phyloP scores from a whole-genome alignment of 2,329 filamentous ascomycete genomes.

The Ceratocystiopsis minuta region DNA sequence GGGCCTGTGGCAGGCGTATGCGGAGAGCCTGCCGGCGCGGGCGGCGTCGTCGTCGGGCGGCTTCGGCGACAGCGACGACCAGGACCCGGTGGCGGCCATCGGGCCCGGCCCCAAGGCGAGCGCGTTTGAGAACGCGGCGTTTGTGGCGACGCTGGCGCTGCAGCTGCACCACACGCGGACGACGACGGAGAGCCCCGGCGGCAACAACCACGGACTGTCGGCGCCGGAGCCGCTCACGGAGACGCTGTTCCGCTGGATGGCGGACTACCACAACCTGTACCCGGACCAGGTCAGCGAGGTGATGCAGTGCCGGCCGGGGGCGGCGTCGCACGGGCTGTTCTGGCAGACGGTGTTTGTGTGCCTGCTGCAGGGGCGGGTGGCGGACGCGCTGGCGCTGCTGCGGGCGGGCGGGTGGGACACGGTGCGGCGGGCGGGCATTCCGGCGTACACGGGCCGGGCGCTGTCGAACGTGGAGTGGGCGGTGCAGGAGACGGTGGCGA shows the following conservation, averaged over 20 bases:
- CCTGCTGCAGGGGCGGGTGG: constrained; percentile 57
- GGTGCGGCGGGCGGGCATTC: constrained; percentile 47
- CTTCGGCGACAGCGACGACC: constrained; percentile 11
- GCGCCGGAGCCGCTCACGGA: constrained; percentile 42
- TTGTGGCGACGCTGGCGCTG: constrained; percentile 59
- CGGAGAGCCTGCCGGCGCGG: constrained; percentile 24
- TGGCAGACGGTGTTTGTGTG: constrained; percentile 70
- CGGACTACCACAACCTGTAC: constrained; percentile 55
- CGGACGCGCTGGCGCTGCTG: constrained; percentile 48
- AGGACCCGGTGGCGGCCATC: constrained; percentile 35
- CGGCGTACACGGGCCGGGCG: constrained; percentile 56
- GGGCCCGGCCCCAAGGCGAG: constrained; percentile 45
- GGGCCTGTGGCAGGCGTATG: constrained; percentile 37
- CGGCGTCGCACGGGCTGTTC: constrained; percentile 58
- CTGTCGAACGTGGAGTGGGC: constrained; percentile 64
- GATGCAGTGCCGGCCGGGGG: constrained; percentile 46
- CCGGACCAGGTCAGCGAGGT: constrained; percentile 49
- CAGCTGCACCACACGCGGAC: constrained; percentile 54
- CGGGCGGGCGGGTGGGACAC: constrained; percentile 61
- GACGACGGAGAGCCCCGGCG: constrained; percentile 16
- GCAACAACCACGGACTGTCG: constrained; percentile 13
- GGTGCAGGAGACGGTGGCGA: constrained; percentile 45
- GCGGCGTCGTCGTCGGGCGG: constrained; percentile 11
- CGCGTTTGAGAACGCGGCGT: constrained; percentile 58
- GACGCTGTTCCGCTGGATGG: constrained; percentile 69